Evolutionary conservation across 2,329 filamentous ascomycete species (phyloP), one percentile per base, ranked within the genome.

Genomic region (Colletotrichum eleusines): DNA sequence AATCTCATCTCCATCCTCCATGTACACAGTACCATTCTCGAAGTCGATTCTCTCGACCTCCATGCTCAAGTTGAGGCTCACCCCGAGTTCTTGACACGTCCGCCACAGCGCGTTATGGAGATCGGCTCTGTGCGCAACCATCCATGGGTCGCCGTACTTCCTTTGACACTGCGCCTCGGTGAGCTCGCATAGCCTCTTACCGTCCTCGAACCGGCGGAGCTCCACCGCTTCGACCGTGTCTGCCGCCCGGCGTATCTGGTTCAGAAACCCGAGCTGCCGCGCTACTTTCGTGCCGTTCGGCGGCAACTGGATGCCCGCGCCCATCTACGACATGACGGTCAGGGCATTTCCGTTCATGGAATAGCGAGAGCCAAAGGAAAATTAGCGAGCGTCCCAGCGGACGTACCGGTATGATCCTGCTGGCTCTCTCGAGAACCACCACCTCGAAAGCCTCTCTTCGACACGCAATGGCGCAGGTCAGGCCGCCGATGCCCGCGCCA

Each of bases 351-450:
- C 0, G 5, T 35, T 11, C 31, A 11, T 3, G 18, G 6, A 26
- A 5, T 4, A 7, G 23, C 4, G n/a, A n/a, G n/a, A n/a, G n/a
- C n/a, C n/a, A n/a, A n/a, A n/a, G n/a, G n/a, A n/a, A n/a, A n/a
- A n/a, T n/a, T n/a, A n/a, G 11, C 14, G 23, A n/a, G 20, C 9
- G n/a, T 26, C 0, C 18, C 5, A 16, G 7, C 14, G 20, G 5
- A 48, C 69, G 46, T 23, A 70, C 69, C 23, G 66, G 61, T 26
- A 66, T 50, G 48, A 70, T 55, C 1, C 66, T 42, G 23, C 33
- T 64, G 31, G 66, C 69, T 28, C 66, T 59, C 46, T 72, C 69
- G n/a, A 72, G 69, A n/a, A 72, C 69, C 8, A 66, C 66, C n/a
- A 70, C 69, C 16, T 72, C 69, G 6, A 72, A n/a, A 2, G 66